A percentile compares a stretch with the other conserved stretches of the same genome.
Evolutionary conservation across 2,329 filamentous ascomycete species (phyloP).

Genomic region (Pezicula neosporulosa): DNA sequence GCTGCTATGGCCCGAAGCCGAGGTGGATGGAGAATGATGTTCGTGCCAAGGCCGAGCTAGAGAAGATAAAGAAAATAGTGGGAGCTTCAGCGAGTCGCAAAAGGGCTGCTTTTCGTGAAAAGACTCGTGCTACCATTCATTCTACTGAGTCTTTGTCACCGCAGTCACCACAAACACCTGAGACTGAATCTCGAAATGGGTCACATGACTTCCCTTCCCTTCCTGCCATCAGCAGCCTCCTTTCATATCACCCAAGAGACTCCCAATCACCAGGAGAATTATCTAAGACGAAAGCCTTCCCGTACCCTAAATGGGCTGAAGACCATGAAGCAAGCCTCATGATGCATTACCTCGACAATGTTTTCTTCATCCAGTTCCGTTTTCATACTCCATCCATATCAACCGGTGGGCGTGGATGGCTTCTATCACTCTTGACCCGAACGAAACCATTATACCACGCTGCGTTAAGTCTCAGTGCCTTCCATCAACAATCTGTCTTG

Average conservation of each 20-base stretch:
- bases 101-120: neutral
- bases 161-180: neutral
- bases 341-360: conserved; percentile 58
- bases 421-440: conserved; percentile 52
- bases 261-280: neutral
- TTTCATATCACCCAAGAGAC: neutral
- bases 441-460: conserved; percentile 55
- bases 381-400: conserved; percentile 54
- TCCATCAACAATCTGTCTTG: conserved; percentile 49
- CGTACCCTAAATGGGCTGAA: neutral
- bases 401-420: conserved; percentile 55
- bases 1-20: conserved; percentile 6
- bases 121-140: neutral
- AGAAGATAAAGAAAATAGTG: conserved; percentile 31
- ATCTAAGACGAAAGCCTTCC: neutral
- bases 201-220: neutral
- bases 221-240: neutral
- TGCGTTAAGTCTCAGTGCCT: conserved; percentile 49
- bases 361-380: conserved; percentile 59
- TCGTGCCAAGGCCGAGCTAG: conserved; percentile 42
- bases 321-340: conserved; percentile 31
- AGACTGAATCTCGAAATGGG: no score
- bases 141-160: neutral
- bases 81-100: neutral
- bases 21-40: conserved; percentile 16